A percentile compares a stretch with the other conserved stretches of the same genome.
Conservation (phyloP, 352 stramenopile genomes). For the Lagenidium giganteum region DNA sequence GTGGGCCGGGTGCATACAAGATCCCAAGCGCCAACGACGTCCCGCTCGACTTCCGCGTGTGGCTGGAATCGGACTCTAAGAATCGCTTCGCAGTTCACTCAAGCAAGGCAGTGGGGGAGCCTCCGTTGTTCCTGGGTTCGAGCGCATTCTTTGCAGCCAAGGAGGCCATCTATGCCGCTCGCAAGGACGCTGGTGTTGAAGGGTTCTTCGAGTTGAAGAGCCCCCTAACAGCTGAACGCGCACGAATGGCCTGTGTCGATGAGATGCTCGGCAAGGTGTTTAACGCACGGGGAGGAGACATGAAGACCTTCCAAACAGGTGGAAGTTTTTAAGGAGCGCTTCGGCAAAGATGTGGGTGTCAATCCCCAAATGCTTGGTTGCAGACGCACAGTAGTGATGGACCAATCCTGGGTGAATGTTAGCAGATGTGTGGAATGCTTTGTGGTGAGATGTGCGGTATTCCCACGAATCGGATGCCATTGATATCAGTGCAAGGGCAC, state of each 20-base stretch:
- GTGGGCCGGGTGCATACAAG: constrained; percentile 95
- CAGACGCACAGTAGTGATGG: no score
- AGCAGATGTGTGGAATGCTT: no score
- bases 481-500: no score
- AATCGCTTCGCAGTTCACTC: constrained; percentile 96
- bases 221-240: constrained; percentile 76
- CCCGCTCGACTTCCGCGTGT: constrained; percentile 92
- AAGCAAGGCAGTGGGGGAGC: constrained; percentile 95
- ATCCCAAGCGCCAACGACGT: constrained; percentile 96
- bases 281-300: constrained; percentile 45
- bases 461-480: no score
- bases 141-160: constrained; percentile 96
- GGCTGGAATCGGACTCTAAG: constrained; percentile 88
- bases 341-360: no score
- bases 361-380: no score
- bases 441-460: no score
- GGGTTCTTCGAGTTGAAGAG: constrained; percentile 71
- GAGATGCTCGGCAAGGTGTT: constrained; percentile 70
- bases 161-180: constrained; percentile 87
- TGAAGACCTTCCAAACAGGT: constrained; percentile 49
- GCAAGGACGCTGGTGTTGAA: constrained; percentile 51
- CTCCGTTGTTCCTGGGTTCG: constrained; percentile 92
- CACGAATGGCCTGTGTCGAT: constrained; percentile 79
- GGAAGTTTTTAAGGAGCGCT: constrained; percentile 63
- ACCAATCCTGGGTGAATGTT: no score